Conservation (phyloP, 192 early-diverging fungal genomes). For the Backusella tarrabulga region DNA sequence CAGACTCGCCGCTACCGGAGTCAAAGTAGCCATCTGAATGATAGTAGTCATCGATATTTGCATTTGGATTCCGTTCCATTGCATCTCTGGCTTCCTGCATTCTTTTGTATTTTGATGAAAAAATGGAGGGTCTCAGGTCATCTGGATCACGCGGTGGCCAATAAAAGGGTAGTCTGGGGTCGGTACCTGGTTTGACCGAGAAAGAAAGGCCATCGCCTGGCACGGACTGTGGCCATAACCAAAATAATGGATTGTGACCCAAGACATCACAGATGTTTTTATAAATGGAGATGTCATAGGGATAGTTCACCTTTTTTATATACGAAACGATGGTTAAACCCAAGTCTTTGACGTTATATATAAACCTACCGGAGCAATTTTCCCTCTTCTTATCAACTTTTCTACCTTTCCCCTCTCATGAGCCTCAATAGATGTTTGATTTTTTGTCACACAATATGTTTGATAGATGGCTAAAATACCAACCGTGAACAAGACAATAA, state of each 20-base stretch:
- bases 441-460: slow-evolving; percentile 61
- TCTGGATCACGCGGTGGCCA: slow-evolving; percentile 43
- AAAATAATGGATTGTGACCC: slow-evolving; percentile 65
- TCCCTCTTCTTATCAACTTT: slow-evolving; percentile 57
- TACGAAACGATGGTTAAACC: no score
- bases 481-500: slow-evolving; percentile 72
- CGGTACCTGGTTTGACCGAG: slow-evolving; percentile 48
- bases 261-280: slow-evolving; percentile 76
- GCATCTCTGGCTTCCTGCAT: slow-evolving; percentile 17
- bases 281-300: slow-evolving; percentile 79
- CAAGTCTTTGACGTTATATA: no score
- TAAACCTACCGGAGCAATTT: slow-evolving; percentile 47
- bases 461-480: slow-evolving; percentile 72
- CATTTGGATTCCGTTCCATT: slow-evolving; percentile 1
- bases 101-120: slow-evolving; percentile 18
- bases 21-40: slow-evolving; percentile 27
- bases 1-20: slow-evolving; percentile 29
- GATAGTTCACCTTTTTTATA: slow-evolving; percentile 51
- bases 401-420: slow-evolving; percentile 74
- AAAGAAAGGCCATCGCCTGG: slow-evolving; percentile 68
- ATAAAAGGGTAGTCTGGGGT: slow-evolving; percentile 16
- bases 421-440: slow-evolving; percentile 81
- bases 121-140: slow-evolving; percentile 38
- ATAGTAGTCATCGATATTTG: background rate
- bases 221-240: slow-evolving; percentile 70